Evolutionary conservation across 108 stramenopile species (phyloP).

Genomic region (Nitzschia palea): DNA sequence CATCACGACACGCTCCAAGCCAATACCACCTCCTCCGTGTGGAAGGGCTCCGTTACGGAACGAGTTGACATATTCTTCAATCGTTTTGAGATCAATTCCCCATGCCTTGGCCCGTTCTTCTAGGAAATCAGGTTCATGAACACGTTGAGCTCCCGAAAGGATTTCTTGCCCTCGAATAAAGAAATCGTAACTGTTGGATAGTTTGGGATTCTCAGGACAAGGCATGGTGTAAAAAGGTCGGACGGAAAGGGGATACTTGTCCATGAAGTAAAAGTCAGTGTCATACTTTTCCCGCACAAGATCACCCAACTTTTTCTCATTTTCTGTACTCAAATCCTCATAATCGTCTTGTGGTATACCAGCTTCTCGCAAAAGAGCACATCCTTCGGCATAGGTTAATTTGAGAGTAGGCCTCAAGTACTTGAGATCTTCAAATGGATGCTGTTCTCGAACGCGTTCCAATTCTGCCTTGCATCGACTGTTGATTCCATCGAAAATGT

Average conservation of each 20-base stretch:
- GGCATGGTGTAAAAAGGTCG: slow-evolving; percentile 99
- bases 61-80: slow-evolving; percentile 92
- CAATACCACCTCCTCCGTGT: slow-evolving; percentile 98
- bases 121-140: slow-evolving; percentile 95
- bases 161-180: slow-evolving; percentile 99
- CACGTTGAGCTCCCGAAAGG: slow-evolving; percentile 97
- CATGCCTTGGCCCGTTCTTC: slow-evolving; percentile 88
- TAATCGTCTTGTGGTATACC: slow-evolving; percentile 88
- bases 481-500: slow-evolving; percentile 96
- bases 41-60: slow-evolving; percentile 98
- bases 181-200: slow-evolving; percentile 97
- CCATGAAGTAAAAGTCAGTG: slow-evolving; percentile 99
- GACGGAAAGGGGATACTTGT: slow-evolving; percentile 97
- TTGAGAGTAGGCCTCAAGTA: slow-evolving; percentile 91
- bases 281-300: slow-evolving; percentile 96
- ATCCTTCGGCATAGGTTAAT: slow-evolving; percentile 92
- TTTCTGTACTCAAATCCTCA: slow-evolving; percentile 95
- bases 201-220: slow-evolving; percentile 88
- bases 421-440: slow-evolving; percentile 96
- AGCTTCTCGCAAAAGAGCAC: slow-evolving; percentile 80
- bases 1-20: slow-evolving; percentile 99
- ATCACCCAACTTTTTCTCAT: slow-evolving; percentile 97
- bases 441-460: slow-evolving; percentile 89
- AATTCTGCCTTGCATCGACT: slow-evolving; percentile 85
- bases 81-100: slow-evolving; percentile 88